These are phyloP conservation scores for Diplodia seriata DNA, from an alignment of 2,329 filamentous ascomycete genomes.

Conservation along the genomic window DNA sequence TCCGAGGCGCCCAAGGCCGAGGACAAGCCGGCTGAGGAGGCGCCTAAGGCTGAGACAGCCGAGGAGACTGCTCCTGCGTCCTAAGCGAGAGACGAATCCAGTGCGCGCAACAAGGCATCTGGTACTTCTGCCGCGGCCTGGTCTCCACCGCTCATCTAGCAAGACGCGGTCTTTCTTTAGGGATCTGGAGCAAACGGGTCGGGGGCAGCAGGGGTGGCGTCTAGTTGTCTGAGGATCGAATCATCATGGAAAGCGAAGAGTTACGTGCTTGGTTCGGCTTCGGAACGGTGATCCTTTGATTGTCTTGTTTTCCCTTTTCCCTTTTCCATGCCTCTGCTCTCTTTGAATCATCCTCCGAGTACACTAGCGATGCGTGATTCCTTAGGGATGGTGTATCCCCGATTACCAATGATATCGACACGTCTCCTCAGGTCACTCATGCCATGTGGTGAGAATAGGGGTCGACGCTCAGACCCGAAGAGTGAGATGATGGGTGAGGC, in stretches of 20 bases:
- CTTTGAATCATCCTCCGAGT: conserved; percentile 32
- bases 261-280: conserved; percentile 32
- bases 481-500: conserved; percentile 1
- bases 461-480: conserved; percentile 28
- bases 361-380: conserved; percentile 32
- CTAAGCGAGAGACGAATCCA: conserved; percentile 15
- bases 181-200: conserved; percentile 30
- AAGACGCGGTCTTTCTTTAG: conserved; percentile 30
- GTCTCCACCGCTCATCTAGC: conserved; percentile 29
- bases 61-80: conserved; percentile 33
- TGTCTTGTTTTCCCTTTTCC: conserved; percentile 32
- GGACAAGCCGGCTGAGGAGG: conserved; percentile 50
- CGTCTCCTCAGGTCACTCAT: conserved; percentile 26
- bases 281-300: conserved; percentile 33
- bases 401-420: conserved; percentile 33
- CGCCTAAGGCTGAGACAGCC: conserved; percentile 56
- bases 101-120: conserved; percentile 30
- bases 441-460: conserved; percentile 26
- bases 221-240: conserved; percentile 33
- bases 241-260: conserved; percentile 33
- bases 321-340: conserved; percentile 31
- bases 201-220: conserved; percentile 32
- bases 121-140: conserved; percentile 26
- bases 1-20: conserved; percentile 57
- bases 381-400: conserved; percentile 27